phyloP scores from a whole-genome alignment of 345 rosid species.

The Gossypium longicalyx region DNA sequence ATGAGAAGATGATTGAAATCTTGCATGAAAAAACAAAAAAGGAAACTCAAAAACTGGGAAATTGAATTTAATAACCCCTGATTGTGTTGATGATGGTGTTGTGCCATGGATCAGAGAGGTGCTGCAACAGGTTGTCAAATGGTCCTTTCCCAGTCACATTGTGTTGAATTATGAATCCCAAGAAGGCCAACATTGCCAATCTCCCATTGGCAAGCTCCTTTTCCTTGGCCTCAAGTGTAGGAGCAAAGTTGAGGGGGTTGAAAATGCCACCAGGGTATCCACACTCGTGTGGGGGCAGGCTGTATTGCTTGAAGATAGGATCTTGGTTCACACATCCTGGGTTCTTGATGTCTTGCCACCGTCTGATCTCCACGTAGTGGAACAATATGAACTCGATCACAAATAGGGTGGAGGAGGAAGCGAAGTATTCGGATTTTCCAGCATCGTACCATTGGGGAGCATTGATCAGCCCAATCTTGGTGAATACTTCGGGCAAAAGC shows the following conservation, averaged over 20 bases:
- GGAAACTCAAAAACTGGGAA: not conserved
- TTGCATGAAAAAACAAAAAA: not conserved
- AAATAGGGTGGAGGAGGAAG: constrained; percentile 82
- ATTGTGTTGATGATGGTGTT: constrained; percentile 86
- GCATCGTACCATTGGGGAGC: constrained; percentile 90
- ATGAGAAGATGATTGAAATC: not conserved
- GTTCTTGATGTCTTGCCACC: constrained; percentile 99
- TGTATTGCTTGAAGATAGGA: constrained; percentile 92
- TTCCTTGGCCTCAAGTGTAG: constrained; percentile 84
- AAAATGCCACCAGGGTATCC: constrained; percentile 95
- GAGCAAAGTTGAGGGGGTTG: constrained; percentile 87
- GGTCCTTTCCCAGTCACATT: constrained; percentile 96
- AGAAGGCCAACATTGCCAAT: constrained; percentile 94
- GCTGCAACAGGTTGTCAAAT: constrained; percentile 87
- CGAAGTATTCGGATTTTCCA: constrained; percentile 80
- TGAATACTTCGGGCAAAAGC: constrained; percentile 89
- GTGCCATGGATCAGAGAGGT: constrained; percentile 97
- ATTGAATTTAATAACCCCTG: constrained; percentile 28
- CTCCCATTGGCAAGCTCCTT: constrained; percentile 94
- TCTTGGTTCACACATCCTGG: constrained; percentile 96
- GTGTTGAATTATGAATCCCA: constrained; percentile 82
- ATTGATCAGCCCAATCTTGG: constrained; percentile 74
- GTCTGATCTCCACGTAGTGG: constrained; percentile 90
- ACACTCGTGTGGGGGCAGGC: constrained; percentile 71
- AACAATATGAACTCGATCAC: constrained; percentile 94